Percentiles rank a stretch among this genome's conserved stretches.
Conservation (phyloP, 371 early-diverging fungal genomes). For the Rhizopus arrhizus region DNA sequence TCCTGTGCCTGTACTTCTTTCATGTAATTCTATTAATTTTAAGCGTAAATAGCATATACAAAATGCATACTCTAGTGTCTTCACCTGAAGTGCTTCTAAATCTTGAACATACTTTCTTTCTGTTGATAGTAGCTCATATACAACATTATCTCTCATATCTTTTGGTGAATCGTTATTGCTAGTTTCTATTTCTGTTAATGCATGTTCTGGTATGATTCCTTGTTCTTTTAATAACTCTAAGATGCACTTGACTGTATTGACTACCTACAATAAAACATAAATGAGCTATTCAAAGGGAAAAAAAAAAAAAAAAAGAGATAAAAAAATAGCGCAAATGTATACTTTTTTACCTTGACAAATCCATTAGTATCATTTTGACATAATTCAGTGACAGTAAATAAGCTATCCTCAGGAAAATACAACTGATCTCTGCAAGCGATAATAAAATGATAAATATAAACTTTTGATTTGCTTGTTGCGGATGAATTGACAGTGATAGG, state of each 20-base stretch:
- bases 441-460: conserved; percentile 76
- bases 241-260: conserved; percentile 40
- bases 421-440: conserved; percentile 75
- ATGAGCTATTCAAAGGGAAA: too few species aligned
- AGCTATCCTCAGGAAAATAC: conserved; percentile 68
- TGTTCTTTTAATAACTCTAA: conserved; percentile 38
- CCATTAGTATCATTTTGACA: conserved; percentile 93
- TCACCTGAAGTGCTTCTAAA: conserved; percentile 66
- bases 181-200: conserved; percentile 17
- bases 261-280: conserved; percentile 31
- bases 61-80: background rate
- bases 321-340: too few species aligned
- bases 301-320: too few species aligned
- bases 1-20: conserved; percentile 55
- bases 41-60: background rate
- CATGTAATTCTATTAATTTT: conserved; percentile 39
- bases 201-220: conserved; percentile 34
- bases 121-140: conserved; percentile 86
- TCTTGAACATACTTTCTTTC: conserved; percentile 90
- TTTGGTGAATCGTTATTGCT: conserved; percentile 56
- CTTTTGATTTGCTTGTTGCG: conserved; percentile 74
- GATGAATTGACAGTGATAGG: conserved; percentile 54
- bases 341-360: conserved; percentile 82
- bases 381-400: conserved; percentile 84
- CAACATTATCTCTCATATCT: conserved; percentile 83